These are phyloP conservation scores for Magnaporthales sp. DNA, from an alignment of 2,329 filamentous ascomycete species.

Conservation along the genomic window DNA sequence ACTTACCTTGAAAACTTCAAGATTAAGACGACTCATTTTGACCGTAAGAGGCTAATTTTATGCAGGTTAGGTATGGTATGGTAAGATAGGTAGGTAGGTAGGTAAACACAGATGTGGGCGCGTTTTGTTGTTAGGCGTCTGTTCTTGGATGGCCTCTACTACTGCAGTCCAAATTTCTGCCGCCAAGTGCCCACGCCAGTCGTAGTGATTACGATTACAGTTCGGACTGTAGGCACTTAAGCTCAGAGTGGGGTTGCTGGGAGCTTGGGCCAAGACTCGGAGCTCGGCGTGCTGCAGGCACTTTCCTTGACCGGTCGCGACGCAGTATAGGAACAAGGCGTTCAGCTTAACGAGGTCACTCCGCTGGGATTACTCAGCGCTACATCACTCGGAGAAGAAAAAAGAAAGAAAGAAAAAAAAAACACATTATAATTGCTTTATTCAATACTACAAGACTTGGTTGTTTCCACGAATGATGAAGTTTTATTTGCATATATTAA, in stretches of 20 bases:
- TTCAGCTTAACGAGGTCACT: too few species aligned
- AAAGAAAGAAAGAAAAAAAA: not conserved
- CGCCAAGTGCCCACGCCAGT: not conserved
- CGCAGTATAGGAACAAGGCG: not conserved
- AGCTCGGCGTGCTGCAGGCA: not conserved
- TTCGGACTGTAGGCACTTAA: not conserved
- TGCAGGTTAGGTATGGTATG: not conserved
- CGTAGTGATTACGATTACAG: not conserved
- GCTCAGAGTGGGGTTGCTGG: not conserved
- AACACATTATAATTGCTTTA: not conserved
- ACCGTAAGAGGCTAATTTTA: too few species aligned
- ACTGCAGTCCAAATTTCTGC: not conserved
- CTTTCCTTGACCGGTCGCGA: not conserved
- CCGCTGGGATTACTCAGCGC: not conserved
- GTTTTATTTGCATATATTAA: not conserved
- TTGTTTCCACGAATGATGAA: not conserved
- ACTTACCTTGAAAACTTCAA: conserved; percentile 87
- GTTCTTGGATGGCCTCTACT: not conserved
- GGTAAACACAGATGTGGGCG: not conserved
- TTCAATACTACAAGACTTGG: not conserved
- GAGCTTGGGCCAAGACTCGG: not conserved
- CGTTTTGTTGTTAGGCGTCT: not conserved
- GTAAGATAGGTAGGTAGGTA: not conserved
- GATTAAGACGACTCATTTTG: conserved; percentile 72
- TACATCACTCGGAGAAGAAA: too few species aligned